Percentiles rank a stretch among this genome's conserved stretches.
Conservation (phyloP, 495 filamentous ascomycete genomes). For the Opeltia flavorubescens region DNA sequence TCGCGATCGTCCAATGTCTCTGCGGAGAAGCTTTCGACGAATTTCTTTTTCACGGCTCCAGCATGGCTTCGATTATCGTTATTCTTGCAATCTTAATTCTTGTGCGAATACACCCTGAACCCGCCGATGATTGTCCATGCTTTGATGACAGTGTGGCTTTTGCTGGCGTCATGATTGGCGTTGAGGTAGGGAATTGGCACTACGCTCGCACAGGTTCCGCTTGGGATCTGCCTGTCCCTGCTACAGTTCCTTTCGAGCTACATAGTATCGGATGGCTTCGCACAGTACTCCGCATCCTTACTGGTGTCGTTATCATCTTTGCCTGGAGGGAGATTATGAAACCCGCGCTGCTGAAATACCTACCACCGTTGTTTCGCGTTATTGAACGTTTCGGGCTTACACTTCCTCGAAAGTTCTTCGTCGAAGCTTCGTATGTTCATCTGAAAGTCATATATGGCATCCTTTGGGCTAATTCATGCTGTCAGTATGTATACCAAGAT, state of each 20-base stretch:
- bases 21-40: conserved; percentile 53
- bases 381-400: conserved; percentile 65
- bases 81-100: conserved; percentile 54
- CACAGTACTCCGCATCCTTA: conserved; percentile 47
- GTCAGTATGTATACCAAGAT: conserved; percentile 70
- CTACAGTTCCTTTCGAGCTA: conserved; percentile 49
- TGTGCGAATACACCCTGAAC: conserved; percentile 85
- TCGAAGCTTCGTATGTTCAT: conserved; percentile 60
- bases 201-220: conserved; percentile 42
- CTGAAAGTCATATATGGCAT: no score
- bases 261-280: conserved; percentile 46
- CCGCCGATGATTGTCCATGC: conserved; percentile 91
- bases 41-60: conserved; percentile 44
- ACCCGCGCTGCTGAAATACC: conserved; percentile 54
- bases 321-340: conserved; percentile 82
- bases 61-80: conserved; percentile 42
- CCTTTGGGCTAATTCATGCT: neutral
- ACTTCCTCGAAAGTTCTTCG: conserved; percentile 77
- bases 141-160: conserved; percentile 96
- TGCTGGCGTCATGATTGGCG: conserved; percentile 72
- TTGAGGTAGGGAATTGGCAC: conserved; percentile 70
- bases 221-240: conserved; percentile 43
- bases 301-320: conserved; percentile 74
- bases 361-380: conserved; percentile 79
- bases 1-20: conserved; percentile 56